Base-by-base conservation (phyloP, 768 basidiomycete species). In the Suillus decipiens region DNA sequence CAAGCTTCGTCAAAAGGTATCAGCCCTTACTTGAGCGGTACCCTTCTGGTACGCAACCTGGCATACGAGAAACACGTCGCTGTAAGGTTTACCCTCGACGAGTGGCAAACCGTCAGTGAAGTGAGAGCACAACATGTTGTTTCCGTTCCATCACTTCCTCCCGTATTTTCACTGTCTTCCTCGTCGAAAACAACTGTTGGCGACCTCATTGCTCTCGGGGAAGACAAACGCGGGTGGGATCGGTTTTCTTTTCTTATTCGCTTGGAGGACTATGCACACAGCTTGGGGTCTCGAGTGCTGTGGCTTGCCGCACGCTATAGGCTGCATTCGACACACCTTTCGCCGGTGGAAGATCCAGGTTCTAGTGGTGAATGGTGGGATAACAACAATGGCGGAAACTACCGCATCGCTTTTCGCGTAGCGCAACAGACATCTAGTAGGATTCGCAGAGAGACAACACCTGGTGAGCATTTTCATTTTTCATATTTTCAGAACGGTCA, bases 21-120 rank as follows among this genome's bases (percentile, higher is more conserved):
- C 14, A 68, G 70, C 72, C 47, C 76, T 64, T 6, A 73, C 78
- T 82, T 97, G 15, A 78, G 82, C 2, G 96, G 96, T 7, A 86
- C 90, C 9, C 76, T 97, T 61, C 83, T 93, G 56, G 93, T 95
- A 22, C 85, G 89, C 67, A 98, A 99, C 73, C 67, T 97, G 60
- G 80, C 91, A 0, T 99, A 91, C 65, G 88, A 92, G 73, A 99
- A 99, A 77, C 81, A 84, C 59, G 89, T 98, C 53, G 87, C 85
- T 0, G 82, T 97, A 0, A 81, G 96, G 1, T 99, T 96, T 73
- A 98, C 96, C 1, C 80, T 96, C 54, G 96, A 98, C 74, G 87
- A 90, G 55, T 99, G 96, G 96, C 86, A 90, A 66, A 99, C 96
- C 3, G 92, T 92, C 0, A 89, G 87, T 48, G 96, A 99, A 73